phyloP scores from a whole-genome alignment of 768 basidiomycete genomes.

The Boletus reticuloceps region DNA sequence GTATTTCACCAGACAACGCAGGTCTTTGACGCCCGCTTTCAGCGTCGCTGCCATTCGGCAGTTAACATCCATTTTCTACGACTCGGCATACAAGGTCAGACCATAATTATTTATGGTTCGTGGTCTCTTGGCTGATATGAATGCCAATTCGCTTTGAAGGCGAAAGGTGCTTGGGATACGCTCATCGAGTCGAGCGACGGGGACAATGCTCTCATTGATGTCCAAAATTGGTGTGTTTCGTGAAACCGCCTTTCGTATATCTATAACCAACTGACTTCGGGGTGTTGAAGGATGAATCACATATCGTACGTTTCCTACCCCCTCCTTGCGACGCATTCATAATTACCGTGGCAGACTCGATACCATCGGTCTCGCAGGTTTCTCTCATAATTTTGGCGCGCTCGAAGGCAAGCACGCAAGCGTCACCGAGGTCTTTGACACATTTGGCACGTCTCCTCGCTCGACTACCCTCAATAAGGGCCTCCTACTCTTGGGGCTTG shows the following conservation, averaged over 20 bases:
- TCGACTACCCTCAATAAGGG: slow-evolving; percentile 25
- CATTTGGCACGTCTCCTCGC: slow-evolving; percentile 23
- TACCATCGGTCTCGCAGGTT: slow-evolving; percentile 56
- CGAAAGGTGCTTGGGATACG: slow-evolving; percentile 31
- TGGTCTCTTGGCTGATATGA: background rate
- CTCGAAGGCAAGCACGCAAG: slow-evolving; percentile 46
- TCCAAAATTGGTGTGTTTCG: slow-evolving; percentile 30
- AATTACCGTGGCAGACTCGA: slow-evolving; percentile 41
- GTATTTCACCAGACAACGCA: slow-evolving; percentile 30
- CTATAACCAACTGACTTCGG: background rate
- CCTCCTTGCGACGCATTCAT: background rate
- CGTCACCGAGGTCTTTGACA: slow-evolving; percentile 41
- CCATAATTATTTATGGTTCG: background rate
- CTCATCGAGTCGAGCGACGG: slow-evolving; percentile 15
- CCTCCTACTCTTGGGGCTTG: slow-evolving; percentile 36
- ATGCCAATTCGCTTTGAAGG: slow-evolving; percentile 12
- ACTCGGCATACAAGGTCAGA: slow-evolving; percentile 30
- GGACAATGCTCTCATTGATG: slow-evolving; percentile 30
- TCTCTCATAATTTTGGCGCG: slow-evolving; percentile 54
- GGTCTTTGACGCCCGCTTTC: slow-evolving; percentile 38
- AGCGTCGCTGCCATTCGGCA: slow-evolving; percentile 37
- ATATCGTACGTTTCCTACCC: slow-evolving; percentile 25
- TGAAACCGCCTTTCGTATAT: background rate
- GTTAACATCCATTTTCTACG: slow-evolving; percentile 38
- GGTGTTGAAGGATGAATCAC: slow-evolving; percentile 31